Conservation (phyloP, 208 protist species). For the Trypanosoma brucei region DNA sequence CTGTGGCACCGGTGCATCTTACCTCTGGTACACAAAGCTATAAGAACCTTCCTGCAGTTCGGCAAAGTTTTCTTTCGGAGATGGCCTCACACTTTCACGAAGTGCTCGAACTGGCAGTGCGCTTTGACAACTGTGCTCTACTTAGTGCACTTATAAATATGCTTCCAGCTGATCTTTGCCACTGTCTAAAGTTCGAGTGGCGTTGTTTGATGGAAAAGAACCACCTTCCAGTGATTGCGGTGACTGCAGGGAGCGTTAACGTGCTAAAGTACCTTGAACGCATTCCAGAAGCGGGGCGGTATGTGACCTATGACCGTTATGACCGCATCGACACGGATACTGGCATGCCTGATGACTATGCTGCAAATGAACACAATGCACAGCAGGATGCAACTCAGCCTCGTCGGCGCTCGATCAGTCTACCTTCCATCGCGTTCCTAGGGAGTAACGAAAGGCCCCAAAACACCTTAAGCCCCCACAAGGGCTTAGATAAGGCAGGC, state of each 20-base stretch:
- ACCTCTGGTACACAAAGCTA: neutral
- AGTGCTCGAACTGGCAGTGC: conserved; percentile 63
- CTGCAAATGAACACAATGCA: neutral
- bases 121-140: conserved; percentile 63
- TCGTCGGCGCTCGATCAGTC: neutral
- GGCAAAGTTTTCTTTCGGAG: conserved; percentile 8
- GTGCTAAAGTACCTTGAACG: conserved; percentile 38
- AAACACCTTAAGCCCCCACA: neutral
- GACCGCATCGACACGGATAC: conserved; percentile 68
- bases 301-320: conserved; percentile 55
- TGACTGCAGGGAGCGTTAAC: conserved; percentile 53
- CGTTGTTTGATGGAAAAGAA: conserved; percentile 36
- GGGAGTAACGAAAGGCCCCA: neutral
- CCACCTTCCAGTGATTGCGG: conserved; percentile 57
- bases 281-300: conserved; percentile 18
- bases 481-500: neutral
- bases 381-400: neutral
- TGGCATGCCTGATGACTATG: conserved; percentile 47
- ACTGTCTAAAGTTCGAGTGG: conserved; percentile 20
- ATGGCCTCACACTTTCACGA: conserved; percentile 38
- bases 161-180: conserved; percentile 17
- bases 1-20: conserved; percentile 1
- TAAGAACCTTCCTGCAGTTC: conserved; percentile 16
- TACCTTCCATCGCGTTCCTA: neutral
- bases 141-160: conserved; percentile 42